phyloP scores from a whole-genome alignment of 1,284 basidiomycete species.

The Apiotrichum akiyoshidainum region DNA sequence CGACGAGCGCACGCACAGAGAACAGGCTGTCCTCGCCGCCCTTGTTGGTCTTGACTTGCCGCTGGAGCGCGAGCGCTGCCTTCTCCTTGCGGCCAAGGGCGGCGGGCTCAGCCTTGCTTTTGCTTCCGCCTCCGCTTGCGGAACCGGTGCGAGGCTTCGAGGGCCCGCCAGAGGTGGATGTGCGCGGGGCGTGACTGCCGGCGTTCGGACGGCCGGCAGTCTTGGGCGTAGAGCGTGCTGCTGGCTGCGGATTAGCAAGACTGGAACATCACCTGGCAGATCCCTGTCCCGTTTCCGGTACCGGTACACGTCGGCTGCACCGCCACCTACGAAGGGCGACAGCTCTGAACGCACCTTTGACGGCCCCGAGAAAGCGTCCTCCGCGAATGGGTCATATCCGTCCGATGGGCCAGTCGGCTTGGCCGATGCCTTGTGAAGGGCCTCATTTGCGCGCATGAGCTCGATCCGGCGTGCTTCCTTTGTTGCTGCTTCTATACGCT shows the following conservation, averaged over 20 bases:
- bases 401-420: neutral
- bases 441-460: constrained; percentile 39
- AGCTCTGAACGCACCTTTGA: constrained; percentile 14
- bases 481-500: constrained; percentile 34
- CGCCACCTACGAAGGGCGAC: neutral
- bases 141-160: neutral
- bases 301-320: neutral
- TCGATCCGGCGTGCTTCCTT: constrained; percentile 39
- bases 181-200: neutral
- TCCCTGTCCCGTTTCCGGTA: neutral
- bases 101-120: constrained; percentile 20
- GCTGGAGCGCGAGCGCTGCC: constrained; percentile 17
- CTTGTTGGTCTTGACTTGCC: constrained; percentile 1
- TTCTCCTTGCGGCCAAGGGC: constrained; percentile 38
- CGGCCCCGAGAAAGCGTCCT: constrained; percentile 27
- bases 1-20: constrained; percentile 36
- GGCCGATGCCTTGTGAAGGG: constrained; percentile 16
- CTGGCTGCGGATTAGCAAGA: neutral
- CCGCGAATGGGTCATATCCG: constrained; percentile 46
- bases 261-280: neutral
- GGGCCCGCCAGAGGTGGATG: neutral
- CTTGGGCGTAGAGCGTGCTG: constrained; percentile 4
- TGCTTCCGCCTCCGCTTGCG: neutral
- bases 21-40: constrained; percentile 24
- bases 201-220: neutral